Evolutionary conservation across 2,329 filamentous ascomycete genomes (phyloP).

Genomic region (Zasmidium cellare): DNA sequence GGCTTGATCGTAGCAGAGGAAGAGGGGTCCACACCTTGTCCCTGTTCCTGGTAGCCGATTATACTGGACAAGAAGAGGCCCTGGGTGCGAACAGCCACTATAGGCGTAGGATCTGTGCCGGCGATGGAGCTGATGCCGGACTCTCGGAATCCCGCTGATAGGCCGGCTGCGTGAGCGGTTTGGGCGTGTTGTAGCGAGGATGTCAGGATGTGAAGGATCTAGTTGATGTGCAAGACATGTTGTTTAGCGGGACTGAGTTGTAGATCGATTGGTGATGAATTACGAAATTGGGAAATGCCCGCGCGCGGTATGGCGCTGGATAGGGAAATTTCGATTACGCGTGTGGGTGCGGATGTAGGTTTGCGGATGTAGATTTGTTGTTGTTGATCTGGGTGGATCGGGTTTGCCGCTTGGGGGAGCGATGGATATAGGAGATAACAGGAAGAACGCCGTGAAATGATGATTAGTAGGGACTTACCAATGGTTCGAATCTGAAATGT

Average conservation of each 20-base stretch:
- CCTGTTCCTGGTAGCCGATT: conserved; percentile 57
- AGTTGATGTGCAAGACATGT: too few species aligned
- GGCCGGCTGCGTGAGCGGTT: conserved; percentile 69
- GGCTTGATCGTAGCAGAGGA: conserved; percentile 45
- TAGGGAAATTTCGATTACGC: not conserved
- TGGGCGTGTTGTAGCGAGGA: conserved; percentile 75
- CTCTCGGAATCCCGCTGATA: conserved; percentile 84
- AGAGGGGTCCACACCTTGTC: not conserved
- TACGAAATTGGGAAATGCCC: not conserved
- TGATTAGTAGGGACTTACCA: conserved; percentile 61
- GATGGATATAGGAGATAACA: not conserved
- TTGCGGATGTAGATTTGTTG: too few species aligned
- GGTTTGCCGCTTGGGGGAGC: too few species aligned
- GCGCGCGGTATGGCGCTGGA: not conserved
- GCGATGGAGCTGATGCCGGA: conserved; percentile 63
- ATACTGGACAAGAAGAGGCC: conserved; percentile 81
- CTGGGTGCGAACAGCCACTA: conserved; percentile 83
- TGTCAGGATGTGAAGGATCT: conserved; percentile 84
- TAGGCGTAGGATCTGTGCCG: conserved; percentile 53
- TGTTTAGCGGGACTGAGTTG: too few species aligned
- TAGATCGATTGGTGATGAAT: not conserved
- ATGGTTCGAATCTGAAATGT: conserved; percentile 91
- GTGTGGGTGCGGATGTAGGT: too few species aligned
- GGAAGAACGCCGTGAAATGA: not conserved
- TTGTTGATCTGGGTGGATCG: too few species aligned